Evolutionary conservation across 2,329 filamentous ascomycete genomes (phyloP), one percentile per base, ranked within the genome.

Genomic region (Alternaria burnsii): DNA sequence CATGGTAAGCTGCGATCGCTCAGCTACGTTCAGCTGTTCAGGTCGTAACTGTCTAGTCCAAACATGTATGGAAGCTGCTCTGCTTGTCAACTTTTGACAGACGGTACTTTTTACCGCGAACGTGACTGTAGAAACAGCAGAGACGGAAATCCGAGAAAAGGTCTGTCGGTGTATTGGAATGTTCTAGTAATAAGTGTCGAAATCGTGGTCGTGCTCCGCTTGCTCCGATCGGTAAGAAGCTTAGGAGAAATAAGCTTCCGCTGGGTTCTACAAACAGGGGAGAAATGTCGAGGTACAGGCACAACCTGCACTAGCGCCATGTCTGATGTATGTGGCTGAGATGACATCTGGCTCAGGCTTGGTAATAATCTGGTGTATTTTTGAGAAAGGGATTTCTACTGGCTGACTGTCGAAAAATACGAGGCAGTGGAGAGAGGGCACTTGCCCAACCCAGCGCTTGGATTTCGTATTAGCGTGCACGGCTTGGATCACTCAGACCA

Each of bases 241-340:
- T 66, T 68, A 26, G 46, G 41, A 20, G 10, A 36, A 50, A 61
- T 44, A 69, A 65, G 61, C 60, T 55, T 69, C 47, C 34, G 26
- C 43, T 20, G 6, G 46, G 50, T 55, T 40, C 48, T 52, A 40
- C 51, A 41, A 22, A n/a, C 18, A 38, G 46, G 38, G 51, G 41
- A 47, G 55, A 46, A 22, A 28, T 44, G 44, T 43, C 40, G 47
- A 47, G 4, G 41, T 47, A 26, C 24, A 18, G 22, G 47, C 47
- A 28, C 14, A 28, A 44, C 3, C 12, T 30, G 52, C n/a, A 55
- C 22, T 46, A 18, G 14, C 30, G 34, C 41, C 7, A 38, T 38
- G 24, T 36, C 43, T 43, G 43, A 50, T 54, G 36, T 36, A 22
- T 40, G 52, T 55, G 44, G 44, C 34, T 43, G 41, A n/a, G 24